Evolutionary conservation across 2,329 filamentous ascomycete species (phyloP).

Genomic region (Cordyceps farinosa): DNA sequence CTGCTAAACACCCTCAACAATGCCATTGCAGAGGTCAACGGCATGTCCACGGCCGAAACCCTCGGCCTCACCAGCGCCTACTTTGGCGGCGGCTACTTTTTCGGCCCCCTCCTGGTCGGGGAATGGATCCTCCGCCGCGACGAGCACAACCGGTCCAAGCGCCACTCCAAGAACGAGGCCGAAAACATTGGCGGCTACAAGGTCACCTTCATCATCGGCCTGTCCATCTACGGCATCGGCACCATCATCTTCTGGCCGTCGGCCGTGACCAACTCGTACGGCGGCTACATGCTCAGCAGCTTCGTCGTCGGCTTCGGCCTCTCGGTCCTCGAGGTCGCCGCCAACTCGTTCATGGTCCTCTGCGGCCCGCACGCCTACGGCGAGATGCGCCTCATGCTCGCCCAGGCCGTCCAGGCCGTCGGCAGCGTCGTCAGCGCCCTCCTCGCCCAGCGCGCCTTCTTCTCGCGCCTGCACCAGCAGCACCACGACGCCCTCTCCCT

Average conservation of each 20-base stretch:
- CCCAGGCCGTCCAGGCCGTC: slow-evolving; percentile 73
- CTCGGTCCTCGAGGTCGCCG: slow-evolving; percentile 73
- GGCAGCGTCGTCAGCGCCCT: slow-evolving; percentile 70
- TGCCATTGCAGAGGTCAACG: slow-evolving; percentile 59
- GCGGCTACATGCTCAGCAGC: slow-evolving; percentile 70
- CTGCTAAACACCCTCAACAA: slow-evolving; percentile 78
- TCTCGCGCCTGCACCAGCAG: slow-evolving; percentile 53
- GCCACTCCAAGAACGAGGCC: slow-evolving; percentile 34
- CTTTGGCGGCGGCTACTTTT: slow-evolving; percentile 66
- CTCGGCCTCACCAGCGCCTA: slow-evolving; percentile 68
- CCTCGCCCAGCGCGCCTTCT: slow-evolving; percentile 71
- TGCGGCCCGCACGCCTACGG: slow-evolving; percentile 71
- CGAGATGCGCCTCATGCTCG: slow-evolving; percentile 70
- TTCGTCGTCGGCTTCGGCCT: slow-evolving; percentile 76
- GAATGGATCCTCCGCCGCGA: slow-evolving; percentile 67
- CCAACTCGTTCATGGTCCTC: slow-evolving; percentile 69
- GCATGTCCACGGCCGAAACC: slow-evolving; percentile 59
- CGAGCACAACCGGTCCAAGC: slow-evolving; percentile 51
- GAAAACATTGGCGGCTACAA: slow-evolving; percentile 65
- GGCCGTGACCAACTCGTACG: slow-evolving; percentile 68
- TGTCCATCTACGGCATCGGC: slow-evolving; percentile 69
- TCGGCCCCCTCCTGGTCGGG: slow-evolving; percentile 67
- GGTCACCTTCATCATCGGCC: slow-evolving; percentile 72
- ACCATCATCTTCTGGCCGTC: slow-evolving; percentile 88
- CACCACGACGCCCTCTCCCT: slow-evolving; percentile 44